These are phyloP conservation scores for Solanum hybrid DNA, from an alignment of 305 asterid species.

Conservation along the genomic window DNA sequence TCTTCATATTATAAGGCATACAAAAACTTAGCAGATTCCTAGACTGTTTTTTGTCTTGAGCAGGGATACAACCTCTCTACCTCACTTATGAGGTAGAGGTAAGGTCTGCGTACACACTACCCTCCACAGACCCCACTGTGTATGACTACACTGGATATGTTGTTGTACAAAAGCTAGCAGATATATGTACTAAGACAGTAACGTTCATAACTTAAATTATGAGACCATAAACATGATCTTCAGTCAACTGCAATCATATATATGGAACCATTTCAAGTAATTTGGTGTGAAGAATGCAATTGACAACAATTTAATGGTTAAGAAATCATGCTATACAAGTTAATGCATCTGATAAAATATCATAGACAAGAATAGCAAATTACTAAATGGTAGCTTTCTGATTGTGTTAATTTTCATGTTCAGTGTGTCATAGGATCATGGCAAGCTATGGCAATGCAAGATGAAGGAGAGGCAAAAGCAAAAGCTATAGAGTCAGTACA, in stretches of 20 bases:
- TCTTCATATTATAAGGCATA: background rate
- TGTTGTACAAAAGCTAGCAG: background rate
- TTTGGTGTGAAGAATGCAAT: background rate
- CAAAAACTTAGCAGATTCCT: background rate
- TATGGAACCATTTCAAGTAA: background rate
- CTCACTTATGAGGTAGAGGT: background rate
- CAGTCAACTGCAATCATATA: background rate
- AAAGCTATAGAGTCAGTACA: slow-evolving; percentile 22
- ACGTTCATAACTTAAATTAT: background rate
- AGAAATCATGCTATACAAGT: background rate
- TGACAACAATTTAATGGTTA: background rate
- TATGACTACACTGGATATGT: background rate
- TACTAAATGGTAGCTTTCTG: background rate
- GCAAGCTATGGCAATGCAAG: slow-evolving; percentile 23
- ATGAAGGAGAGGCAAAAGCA: slow-evolving; percentile 26
- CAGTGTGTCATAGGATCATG: slow-evolving; percentile 27
- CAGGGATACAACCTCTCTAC: background rate
- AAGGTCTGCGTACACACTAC: background rate
- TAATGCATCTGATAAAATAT: background rate
- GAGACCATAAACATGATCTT: background rate
- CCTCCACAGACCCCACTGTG: background rate
- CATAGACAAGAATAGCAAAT: background rate
- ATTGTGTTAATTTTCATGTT: background rate
- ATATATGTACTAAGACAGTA: background rate
- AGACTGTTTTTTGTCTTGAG: background rate